Percentiles rank a stretch among this genome's conserved stretches.
These are phyloP conservation scores for Naumovozyma baii DNA, from an alignment of 805 yeast genomes.

Conservation along the genomic window DNA sequence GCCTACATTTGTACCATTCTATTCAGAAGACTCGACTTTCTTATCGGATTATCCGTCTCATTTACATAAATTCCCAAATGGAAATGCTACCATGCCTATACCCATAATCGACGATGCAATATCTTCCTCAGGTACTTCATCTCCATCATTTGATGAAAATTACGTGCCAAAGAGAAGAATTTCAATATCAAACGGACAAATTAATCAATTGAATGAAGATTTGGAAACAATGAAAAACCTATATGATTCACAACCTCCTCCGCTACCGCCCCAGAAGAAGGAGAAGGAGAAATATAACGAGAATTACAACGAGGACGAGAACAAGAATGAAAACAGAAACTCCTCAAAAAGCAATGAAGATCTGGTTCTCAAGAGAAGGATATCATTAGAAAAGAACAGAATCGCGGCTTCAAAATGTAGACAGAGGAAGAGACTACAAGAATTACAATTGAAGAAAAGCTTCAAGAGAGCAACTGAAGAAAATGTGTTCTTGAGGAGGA, in stretches of 20 bases:
- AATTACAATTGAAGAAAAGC: constrained; percentile 48
- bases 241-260: constrained; percentile 26
- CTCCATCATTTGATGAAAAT: too few species aligned
- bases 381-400: constrained; percentile 46
- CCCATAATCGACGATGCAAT: too few species aligned
- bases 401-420: constrained; percentile 54
- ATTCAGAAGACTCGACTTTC: background rate
- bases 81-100: too few species aligned
- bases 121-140: too few species aligned
- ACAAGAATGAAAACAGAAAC: constrained; percentile 15
- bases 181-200: constrained; percentile 76
- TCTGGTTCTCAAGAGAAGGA: constrained; percentile 48
- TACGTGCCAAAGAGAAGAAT: constrained; percentile 40
- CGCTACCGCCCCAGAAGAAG: constrained; percentile 3
- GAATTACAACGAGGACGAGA: background rate
- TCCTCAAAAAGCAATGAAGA: constrained; percentile 54
- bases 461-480: constrained; percentile 38
- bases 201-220: constrained; percentile 53
- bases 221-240: constrained; percentile 28
- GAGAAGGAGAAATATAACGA: background rate
- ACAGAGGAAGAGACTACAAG: constrained; percentile 52
- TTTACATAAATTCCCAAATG: too few species aligned
- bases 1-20: background rate
- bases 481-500: constrained; percentile 29
- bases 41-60: background rate